These are phyloP conservation scores for Lunasporangiospora selenospora DNA, from an alignment of 192 early-diverging fungal genomes.

Conservation along the genomic window DNA sequence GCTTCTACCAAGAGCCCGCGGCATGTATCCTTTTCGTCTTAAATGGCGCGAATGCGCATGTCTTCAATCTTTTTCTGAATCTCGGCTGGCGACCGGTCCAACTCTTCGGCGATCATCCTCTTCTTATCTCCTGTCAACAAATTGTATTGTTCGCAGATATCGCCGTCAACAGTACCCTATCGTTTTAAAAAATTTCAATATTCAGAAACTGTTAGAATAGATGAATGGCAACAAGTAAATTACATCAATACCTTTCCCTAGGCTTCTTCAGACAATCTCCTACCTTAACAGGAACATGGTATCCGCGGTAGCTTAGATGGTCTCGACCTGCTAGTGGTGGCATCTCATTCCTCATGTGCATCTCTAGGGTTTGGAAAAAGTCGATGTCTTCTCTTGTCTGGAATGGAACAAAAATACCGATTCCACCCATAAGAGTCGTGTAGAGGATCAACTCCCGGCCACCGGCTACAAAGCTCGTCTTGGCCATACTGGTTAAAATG, in stretches of 20 bases:
- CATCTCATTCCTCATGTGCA: constrained; percentile 79
- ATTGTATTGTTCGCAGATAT: constrained; percentile 91
- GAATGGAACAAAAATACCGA: constrained; percentile 90
- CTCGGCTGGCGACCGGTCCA: constrained; percentile 85
- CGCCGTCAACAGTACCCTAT: constrained; percentile 77
- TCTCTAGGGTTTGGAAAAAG: constrained; percentile 92
- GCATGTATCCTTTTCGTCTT: not conserved
- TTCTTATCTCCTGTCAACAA: constrained; percentile 75
- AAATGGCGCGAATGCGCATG: constrained; percentile 64
- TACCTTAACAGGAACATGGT: constrained; percentile 77
- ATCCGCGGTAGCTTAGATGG: constrained; percentile 85
- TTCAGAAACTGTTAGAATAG: too few species aligned
- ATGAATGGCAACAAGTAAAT: not conserved
- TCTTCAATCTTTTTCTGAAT: constrained; percentile 96
- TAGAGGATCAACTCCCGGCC: constrained; percentile 91
- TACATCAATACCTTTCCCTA: too few species aligned
- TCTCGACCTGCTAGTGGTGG: constrained; percentile 86
- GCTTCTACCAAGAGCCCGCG: too few species aligned
- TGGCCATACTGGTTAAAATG: constrained; percentile 80
- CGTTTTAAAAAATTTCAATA: too few species aligned
- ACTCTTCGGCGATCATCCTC: constrained; percentile 80
- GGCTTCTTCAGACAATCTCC: too few species aligned
- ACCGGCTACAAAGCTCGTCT: constrained; percentile 81
- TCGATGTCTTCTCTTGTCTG: constrained; percentile 89
- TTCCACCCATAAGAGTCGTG: constrained; percentile 82